Base-by-base conservation (phyloP, 2,329 filamentous ascomycete species). In the Aspergillus texensis region DNA sequence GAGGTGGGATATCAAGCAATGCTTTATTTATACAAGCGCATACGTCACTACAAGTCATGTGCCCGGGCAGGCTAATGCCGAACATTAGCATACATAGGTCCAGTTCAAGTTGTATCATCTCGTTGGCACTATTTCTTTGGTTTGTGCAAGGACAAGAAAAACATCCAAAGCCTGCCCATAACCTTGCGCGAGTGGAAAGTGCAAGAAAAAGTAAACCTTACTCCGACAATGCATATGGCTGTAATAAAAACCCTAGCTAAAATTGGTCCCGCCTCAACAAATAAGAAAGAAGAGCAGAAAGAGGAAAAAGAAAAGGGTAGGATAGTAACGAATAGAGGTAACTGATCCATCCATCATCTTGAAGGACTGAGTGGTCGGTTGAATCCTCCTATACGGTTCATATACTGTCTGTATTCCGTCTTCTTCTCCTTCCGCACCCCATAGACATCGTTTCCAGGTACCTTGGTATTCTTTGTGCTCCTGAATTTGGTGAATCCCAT, bases 401-500 rank as follows among this genome's bases (percentile, higher is more conserved):
- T 99, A 79, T 99, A 99, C 85, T 99, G 95, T 70, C 95, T 86
- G 75, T 97, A 98, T 82, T 96, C 88, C 16, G 90, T 91, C 87
- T 93, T 94, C 88, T 97, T 97, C 81, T 95, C 93, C 84, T 95
- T 97, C 69, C 90, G 84, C 58, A 97, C 88, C 0, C 84, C 92
- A 61, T 91, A 94, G 48, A 90, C 88, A 74, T 93, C 88, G 75
- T 99, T 99, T 2, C 95, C 95, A 0, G 87, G 85, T 1, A 99
- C 89, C 75, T 97, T 96, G 60, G 91, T 93, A 64, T 91, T 88
- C 79, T 98, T 96, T 24, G 95, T 98, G 28, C 88, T 89, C 62
- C 89, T 89, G 79, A 98, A 99, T 0, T 86, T 87, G 21, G 88
- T 88, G 74, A 99, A 97, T 2, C 95, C 95, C 91, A 99, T 94